Conservation (phyloP, 176 grass and related monocot genomes). For the Themeda triandra region DNA sequence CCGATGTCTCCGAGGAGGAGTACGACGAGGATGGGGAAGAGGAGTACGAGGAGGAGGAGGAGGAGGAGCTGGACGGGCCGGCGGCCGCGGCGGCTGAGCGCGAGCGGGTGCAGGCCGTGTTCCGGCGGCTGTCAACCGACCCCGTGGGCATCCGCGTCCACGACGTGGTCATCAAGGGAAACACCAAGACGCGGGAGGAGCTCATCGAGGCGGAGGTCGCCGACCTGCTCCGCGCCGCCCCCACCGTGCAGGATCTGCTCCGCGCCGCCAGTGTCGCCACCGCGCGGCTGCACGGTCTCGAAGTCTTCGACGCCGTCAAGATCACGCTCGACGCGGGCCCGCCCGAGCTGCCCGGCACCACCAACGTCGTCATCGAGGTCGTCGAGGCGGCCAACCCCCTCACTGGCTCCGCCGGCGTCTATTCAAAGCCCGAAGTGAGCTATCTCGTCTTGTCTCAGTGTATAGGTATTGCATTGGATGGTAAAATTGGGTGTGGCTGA, state of each 20-base stretch:
- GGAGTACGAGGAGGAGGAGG: constrained; percentile 39
- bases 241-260: constrained; percentile 80
- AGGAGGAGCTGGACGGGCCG: constrained; percentile 51
- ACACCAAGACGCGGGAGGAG: constrained; percentile 71
- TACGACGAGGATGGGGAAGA: constrained; percentile 24
- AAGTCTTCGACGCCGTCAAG: constrained; percentile 81
- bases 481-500: background rate
- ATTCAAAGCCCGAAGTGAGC: constrained; percentile 80
- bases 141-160: constrained; percentile 77
- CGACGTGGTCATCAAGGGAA: constrained; percentile 87
- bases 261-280: constrained; percentile 56
- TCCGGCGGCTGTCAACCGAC: constrained; percentile 44
- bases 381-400: constrained; percentile 67
- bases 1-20: constrained; percentile 24
- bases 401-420: constrained; percentile 64
- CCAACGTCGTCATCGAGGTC: constrained; percentile 86
- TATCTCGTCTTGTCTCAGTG: constrained; percentile 22
- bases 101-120: constrained; percentile 49
- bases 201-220: constrained; percentile 85
- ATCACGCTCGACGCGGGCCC: constrained; percentile 94
- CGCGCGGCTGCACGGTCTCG: constrained; percentile 55
- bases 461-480: background rate
- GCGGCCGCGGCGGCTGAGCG: constrained; percentile 36
- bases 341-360: constrained; percentile 72
- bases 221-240: constrained; percentile 53